Percentiles rank a stretch among this genome's conserved stretches.
Evolutionary conservation across 148 eudicot species (phyloP).

Genomic region (Linanthus parryae): DNA sequence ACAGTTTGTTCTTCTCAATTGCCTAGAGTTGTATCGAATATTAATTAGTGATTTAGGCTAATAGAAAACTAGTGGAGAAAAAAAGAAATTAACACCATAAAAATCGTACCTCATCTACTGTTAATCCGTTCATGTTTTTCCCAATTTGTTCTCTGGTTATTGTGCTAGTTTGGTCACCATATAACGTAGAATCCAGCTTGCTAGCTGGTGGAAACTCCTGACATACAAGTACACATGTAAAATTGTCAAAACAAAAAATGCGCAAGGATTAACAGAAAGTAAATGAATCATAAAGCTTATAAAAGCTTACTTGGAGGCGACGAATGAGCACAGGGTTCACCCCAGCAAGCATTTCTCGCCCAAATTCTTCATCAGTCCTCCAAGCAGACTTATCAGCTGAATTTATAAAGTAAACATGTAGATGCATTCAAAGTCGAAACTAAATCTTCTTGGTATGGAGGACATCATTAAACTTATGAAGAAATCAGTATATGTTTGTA

Average conservation of each 20-base stretch:
- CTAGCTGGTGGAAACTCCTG: slow-evolving; percentile 88
- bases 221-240: not conserved
- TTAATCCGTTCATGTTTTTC: slow-evolving; percentile 61
- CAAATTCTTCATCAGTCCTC: slow-evolving; percentile 95
- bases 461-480: no score
- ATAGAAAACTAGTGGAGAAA: no score
- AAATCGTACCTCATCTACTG: slow-evolving; percentile 46
- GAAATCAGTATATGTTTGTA: no score
- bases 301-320: slow-evolving; percentile 50
- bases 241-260: not conserved
- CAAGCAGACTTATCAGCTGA: no score
- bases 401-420: no score
- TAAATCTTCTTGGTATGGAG: no score
- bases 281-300: not conserved
- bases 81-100: no score
- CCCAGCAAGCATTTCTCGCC: slow-evolving; percentile 95
- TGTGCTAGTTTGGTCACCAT: slow-evolving; percentile 71
- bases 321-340: slow-evolving; percentile 72
- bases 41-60: no score
- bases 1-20: slow-evolving; percentile 35
- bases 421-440: no score
- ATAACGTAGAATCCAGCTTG: slow-evolving; percentile 49
- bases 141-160: slow-evolving; percentile 61
- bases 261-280: not conserved
- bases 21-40: no score